These are phyloP conservation scores for Endotrypanum monterogeii DNA, from an alignment of 208 protist genomes.

Conservation along the genomic window DNA sequence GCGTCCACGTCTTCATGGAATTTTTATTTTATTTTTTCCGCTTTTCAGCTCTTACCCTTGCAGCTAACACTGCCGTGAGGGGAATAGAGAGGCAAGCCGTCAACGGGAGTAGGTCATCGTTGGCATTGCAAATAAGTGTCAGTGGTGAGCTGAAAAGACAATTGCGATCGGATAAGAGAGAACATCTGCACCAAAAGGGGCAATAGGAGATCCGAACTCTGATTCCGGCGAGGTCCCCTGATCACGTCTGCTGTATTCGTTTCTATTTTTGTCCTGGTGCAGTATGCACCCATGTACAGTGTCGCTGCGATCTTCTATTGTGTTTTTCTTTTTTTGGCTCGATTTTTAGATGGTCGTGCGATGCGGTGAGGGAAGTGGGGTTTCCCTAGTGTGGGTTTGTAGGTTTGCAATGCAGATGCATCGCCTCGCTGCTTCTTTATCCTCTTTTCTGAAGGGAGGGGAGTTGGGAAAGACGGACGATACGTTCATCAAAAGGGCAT, in stretches of 20 bases:
- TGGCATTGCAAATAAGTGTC: background rate
- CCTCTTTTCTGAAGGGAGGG: background rate
- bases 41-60: no score
- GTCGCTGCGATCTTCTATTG: background rate
- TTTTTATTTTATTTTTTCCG: background rate
- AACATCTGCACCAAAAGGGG: no score
- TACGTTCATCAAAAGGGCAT: no score
- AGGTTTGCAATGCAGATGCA: background rate
- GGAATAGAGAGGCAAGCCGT: background rate
- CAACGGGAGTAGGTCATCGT: background rate
- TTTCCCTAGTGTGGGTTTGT: background rate
- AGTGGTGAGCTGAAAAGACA: background rate
- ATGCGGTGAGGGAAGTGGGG: background rate
- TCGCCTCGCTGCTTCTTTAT: background rate
- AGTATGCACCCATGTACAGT: constrained; percentile 3
- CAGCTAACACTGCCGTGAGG: background rate
- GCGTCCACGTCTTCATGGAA: no score
- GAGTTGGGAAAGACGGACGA: background rate
- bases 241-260: constrained; percentile 1
- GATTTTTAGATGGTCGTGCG: no score
- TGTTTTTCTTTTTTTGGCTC: no score
- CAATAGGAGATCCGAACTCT: background rate
- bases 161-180: background rate
- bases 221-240: background rate
- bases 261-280: background rate